Conservation (phyloP, 164 flowering plant species). For the Euptelea pleiosperma region DNA sequence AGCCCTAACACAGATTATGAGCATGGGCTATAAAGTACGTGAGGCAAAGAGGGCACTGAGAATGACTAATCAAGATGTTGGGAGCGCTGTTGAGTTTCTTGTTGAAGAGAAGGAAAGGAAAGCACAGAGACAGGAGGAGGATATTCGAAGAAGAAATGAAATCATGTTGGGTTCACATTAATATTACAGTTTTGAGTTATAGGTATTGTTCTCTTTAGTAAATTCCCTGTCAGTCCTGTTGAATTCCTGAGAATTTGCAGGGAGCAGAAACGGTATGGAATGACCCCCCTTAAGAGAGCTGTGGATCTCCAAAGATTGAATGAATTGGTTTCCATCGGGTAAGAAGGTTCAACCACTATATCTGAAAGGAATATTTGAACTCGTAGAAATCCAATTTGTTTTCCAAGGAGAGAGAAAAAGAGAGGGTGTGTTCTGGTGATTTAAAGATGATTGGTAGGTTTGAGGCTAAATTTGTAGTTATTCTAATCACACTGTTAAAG, state of each 20-base stretch:
- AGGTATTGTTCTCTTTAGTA: background rate
- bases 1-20: slow-evolving; percentile 60
- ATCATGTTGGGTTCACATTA: slow-evolving; percentile 37
- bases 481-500: too few species aligned
- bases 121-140: slow-evolving; percentile 44
- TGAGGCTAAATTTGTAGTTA: too few species aligned
- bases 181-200: background rate
- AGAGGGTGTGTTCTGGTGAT: too few species aligned
- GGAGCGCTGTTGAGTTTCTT: slow-evolving; percentile 63
- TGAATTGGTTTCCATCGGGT: slow-evolving; percentile 69
- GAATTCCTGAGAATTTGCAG: slow-evolving; percentile 30
- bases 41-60: slow-evolving; percentile 77
- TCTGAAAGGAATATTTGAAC: background rate
- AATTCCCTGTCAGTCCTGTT: background rate
- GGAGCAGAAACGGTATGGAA: slow-evolving; percentile 83
- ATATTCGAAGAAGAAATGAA: slow-evolving; percentile 48
- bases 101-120: slow-evolving; percentile 57
- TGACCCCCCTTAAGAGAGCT: slow-evolving; percentile 67
- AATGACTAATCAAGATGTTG: slow-evolving; percentile 65
- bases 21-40: slow-evolving; percentile 79
- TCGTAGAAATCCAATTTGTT: background rate
- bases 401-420: background rate
- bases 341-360: slow-evolving; percentile 15
- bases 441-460: too few species aligned
- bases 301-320: slow-evolving; percentile 66